Base-by-base conservation (phyloP, 352 stramenopile species). In the Phytophthora agathidicida region DNA sequence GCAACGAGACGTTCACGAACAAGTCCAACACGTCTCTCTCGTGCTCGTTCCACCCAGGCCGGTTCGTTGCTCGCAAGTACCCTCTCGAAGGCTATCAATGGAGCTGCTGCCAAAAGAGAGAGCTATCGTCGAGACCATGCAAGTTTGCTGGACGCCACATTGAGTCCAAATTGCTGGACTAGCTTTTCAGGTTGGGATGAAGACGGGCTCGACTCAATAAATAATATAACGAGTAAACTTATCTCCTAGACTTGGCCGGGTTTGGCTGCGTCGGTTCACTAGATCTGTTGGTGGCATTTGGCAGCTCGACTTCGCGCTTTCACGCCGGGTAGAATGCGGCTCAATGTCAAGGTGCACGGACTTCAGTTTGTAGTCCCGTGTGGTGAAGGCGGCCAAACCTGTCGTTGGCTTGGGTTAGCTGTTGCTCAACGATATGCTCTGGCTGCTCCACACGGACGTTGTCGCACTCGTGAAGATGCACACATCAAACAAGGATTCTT, bases 321-420 rank as follows among this genome's bases (percentile, higher is more conserved):
- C 5, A 32, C 5, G 22, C 45, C 2, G 19, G 19, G 19, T 30
- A 38, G 28, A 49, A 94, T 94, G 85, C 75, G 74, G 13, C 60
- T 94, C 16, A 65, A 77, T 27, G 68, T 91, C 31, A 76, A 86
- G 22, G 85, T 92, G 17, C 75, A 93, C 20, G 83, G 85, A 0
- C 56, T 93, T 13, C 69, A 80, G 42, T 91, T 96, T 36, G 55
- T 68, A 3, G 67, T 96, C n/a, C 72, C 84, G 2, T 95, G 87
- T 62, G 87, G 87, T 23, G 84, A 90, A 61, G 87, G 87, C 11
- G 57, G 46, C 19, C 86, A 96, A 68, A 86, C 62, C 23, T 68
- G 91, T 66, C 91, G 91, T 39, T 95, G 87, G 87, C 81, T 96
- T n/a, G 84, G 84, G 1, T 72, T 94, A 8, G 86, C 72, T 19